These are phyloP conservation scores for Backusella liffmaniae DNA, from an alignment of 192 early-diverging fungal genomes.

Conservation along the genomic window DNA sequence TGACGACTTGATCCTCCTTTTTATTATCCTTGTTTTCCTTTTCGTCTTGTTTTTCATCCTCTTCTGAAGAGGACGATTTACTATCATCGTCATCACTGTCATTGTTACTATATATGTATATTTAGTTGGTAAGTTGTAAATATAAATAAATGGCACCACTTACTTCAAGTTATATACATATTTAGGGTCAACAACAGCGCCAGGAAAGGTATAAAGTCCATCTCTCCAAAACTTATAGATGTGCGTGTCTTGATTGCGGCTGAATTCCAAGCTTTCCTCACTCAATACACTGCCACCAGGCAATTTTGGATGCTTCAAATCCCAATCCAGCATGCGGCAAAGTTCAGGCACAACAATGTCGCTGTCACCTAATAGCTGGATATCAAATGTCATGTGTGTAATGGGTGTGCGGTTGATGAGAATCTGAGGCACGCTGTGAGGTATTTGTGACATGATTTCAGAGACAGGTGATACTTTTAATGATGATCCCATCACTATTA, in stretches of 20 bases:
- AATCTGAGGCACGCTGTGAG: slow-evolving; percentile 81
- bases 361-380: slow-evolving; percentile 82
- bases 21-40: background rate
- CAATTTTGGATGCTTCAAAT: slow-evolving; percentile 62
- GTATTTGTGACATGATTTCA: slow-evolving; percentile 83
- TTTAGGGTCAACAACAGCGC: slow-evolving; percentile 36
- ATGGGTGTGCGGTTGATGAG: slow-evolving; percentile 91
- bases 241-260: background rate
- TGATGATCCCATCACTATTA: slow-evolving; percentile 96
- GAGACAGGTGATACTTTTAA: slow-evolving; percentile 94
- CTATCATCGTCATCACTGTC: slow-evolving; percentile 1
- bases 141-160: background rate
- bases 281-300: slow-evolving; percentile 52
- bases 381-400: slow-evolving; percentile 85
- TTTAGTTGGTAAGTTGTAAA: too few species aligned
- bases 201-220: slow-evolving; percentile 49
- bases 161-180: slow-evolving; percentile 25
- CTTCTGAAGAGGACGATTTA: background rate
- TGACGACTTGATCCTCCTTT: background rate
- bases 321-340: slow-evolving; percentile 73
- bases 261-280: slow-evolving; percentile 27
- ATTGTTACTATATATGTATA: background rate
- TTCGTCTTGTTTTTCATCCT: slow-evolving; percentile 9
- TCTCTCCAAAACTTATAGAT: slow-evolving; percentile 22
- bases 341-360: slow-evolving; percentile 83